These are phyloP conservation scores for Paracamarosporium sp. DNA, from an alignment of 2,329 filamentous ascomycete species.

Conservation along the genomic window DNA sequence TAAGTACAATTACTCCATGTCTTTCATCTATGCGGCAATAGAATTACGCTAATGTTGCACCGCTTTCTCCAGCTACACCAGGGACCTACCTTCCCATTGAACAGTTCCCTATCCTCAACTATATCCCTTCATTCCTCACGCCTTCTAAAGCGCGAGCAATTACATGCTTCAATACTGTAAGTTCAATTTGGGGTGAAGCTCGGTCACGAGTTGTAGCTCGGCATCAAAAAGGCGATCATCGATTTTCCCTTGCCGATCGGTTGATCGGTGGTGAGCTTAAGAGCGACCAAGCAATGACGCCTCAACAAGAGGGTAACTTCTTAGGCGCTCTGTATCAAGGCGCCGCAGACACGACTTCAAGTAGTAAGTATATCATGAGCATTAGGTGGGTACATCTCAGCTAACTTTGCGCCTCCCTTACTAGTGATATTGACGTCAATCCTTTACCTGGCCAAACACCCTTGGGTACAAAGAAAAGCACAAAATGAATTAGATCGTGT, in stretches of 20 bases:
- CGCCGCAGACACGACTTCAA: constrained; percentile 29
- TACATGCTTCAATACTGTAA: constrained; percentile 16
- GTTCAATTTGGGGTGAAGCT: constrained; percentile 26
- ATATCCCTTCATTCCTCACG: constrained; percentile 25
- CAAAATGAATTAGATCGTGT: constrained; percentile 24
- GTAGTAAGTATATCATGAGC: not conserved
- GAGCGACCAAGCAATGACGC: constrained; percentile 13
- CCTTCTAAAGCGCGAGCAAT: constrained; percentile 20
- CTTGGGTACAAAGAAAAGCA: constrained; percentile 28
- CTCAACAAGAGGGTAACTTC: constrained; percentile 16
- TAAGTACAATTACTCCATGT: not conserved
- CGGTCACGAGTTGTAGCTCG: constrained; percentile 22
- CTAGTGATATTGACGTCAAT: constrained; percentile 26
- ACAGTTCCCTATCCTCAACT: constrained; percentile 33
- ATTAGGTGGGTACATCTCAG: constrained; percentile 6
- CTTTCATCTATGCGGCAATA: constrained; percentile 23
- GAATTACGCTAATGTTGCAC: constrained; percentile 14
- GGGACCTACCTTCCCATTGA: constrained; percentile 22
- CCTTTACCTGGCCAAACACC: constrained; percentile 30
- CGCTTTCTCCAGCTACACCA: constrained; percentile 6
- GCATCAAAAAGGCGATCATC: constrained; percentile 25
- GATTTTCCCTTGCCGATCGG: constrained; percentile 30
- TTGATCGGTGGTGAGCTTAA: constrained; percentile 25
- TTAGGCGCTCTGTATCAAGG: constrained; percentile 24
- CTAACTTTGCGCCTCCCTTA: constrained; percentile 22